A percentile compares a stretch with the other conserved stretches of the same genome.
Evolutionary conservation across 2,329 filamentous ascomycete genomes (phyloP).

Genomic region (Hirsutella minnesotensis): DNA sequence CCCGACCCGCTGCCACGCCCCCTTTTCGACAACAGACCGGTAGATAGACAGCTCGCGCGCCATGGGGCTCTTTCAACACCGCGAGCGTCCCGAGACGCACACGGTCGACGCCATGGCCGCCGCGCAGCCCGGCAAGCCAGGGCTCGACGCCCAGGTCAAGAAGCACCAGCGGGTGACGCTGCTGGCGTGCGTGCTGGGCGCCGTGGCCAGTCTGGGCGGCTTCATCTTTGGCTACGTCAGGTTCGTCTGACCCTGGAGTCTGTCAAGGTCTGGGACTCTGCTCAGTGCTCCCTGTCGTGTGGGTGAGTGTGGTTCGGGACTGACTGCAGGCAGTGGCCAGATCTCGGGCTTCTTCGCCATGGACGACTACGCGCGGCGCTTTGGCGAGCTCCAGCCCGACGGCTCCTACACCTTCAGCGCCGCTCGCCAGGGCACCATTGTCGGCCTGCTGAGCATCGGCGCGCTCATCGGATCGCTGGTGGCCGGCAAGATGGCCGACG

Average conservation of each 20-base stretch:
- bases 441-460: constrained; percentile 49
- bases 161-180: constrained; percentile 17
- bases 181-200: constrained; percentile 34
- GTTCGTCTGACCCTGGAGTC: constrained; percentile 18
- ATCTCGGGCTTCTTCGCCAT: constrained; percentile 51
- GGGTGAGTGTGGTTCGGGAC: not conserved
- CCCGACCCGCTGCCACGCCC: too few relatives aligned
- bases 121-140: too few relatives aligned
- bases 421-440: constrained; percentile 48
- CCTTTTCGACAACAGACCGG: too few relatives aligned
- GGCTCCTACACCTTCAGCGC: constrained; percentile 39
- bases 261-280: too few relatives aligned
- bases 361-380: constrained; percentile 42
- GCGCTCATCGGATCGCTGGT: constrained; percentile 45
- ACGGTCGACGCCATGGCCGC: not conserved
- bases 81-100: not conserved
- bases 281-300: too few relatives aligned
- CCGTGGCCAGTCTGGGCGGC: constrained; percentile 41
- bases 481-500: constrained; percentile 49
- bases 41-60: too few relatives aligned
- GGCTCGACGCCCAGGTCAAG: not conserved
- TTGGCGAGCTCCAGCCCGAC: constrained; percentile 29
- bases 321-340: constrained; percentile 34
- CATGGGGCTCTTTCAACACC: not conserved
- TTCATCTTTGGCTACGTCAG: constrained; percentile 47